phyloP scores from a whole-genome alignment of 768 basidiomycete species.

The Tylopilus sp. region DNA sequence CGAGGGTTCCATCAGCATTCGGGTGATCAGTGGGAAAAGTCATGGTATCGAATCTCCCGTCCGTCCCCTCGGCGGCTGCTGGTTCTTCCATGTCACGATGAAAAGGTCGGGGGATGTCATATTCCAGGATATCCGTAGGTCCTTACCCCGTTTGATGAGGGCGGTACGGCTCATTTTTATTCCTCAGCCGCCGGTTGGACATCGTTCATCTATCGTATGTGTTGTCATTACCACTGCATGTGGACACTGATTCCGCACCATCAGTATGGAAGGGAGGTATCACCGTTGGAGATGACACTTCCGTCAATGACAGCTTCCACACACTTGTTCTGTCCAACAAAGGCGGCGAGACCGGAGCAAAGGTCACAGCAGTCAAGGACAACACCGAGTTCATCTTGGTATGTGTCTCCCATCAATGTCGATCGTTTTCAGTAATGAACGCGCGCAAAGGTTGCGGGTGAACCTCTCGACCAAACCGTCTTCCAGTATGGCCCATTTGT shows the following conservation, averaged over 20 bases:
- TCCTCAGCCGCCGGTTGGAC: slow-evolving; percentile 80
- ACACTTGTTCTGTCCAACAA: slow-evolving; percentile 79
- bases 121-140: slow-evolving; percentile 82
- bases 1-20: slow-evolving; percentile 66
- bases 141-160: neutral
- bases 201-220: slow-evolving; percentile 76
- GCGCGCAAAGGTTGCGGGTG: slow-evolving; percentile 63
- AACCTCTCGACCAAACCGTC: slow-evolving; percentile 86
- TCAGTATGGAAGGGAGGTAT: slow-evolving; percentile 51
- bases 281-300: slow-evolving; percentile 49
- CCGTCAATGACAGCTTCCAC: slow-evolving; percentile 57
- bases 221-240: neutral
- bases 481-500: slow-evolving; percentile 89
- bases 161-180: neutral
- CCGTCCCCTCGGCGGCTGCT: slow-evolving; percentile 87
- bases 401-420: slow-evolving; percentile 16
- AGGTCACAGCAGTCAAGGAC: slow-evolving; percentile 53
- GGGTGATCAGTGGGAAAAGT: slow-evolving; percentile 87
- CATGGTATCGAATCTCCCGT: slow-evolving; percentile 87
- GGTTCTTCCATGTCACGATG: slow-evolving; percentile 84
- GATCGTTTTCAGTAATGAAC: slow-evolving; percentile 1
- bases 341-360: slow-evolving; percentile 61
- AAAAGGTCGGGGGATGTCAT: slow-evolving; percentile 52
- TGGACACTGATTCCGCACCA: slow-evolving; percentile 3
- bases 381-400: slow-evolving; percentile 77